These are phyloP conservation scores for Xylaria sp. DNA, from an alignment of 2,329 filamentous ascomycete species.

Conservation along the genomic window DNA sequence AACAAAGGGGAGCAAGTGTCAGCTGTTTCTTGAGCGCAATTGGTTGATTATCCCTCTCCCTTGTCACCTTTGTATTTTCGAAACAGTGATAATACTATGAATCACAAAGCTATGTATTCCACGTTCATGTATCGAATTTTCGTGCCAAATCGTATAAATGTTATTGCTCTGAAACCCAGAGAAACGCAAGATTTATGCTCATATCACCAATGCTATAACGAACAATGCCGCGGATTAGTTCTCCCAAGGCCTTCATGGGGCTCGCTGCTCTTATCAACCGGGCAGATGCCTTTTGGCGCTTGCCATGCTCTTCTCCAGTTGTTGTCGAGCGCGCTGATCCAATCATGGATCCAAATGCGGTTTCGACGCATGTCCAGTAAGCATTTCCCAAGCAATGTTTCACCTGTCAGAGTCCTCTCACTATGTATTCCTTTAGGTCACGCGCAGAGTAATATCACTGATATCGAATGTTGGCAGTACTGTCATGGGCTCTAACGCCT, in stretches of 20 bases:
- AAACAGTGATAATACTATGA: neutral
- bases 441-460: neutral
- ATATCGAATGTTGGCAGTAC: conserved; percentile 59
- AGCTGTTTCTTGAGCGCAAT: neutral
- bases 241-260: conserved; percentile 28
- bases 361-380: conserved; percentile 59
- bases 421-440: too few relatives aligned
- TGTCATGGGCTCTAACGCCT: conserved; percentile 71
- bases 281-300: conserved; percentile 43
- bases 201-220: neutral
- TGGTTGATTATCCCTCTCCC: neutral
- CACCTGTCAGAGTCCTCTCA: neutral
- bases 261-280: conserved; percentile 32
- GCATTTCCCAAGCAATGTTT: neutral
- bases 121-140: neutral
- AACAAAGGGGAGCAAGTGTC: conserved; percentile 1
- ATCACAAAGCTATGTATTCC: conserved; percentile 30
- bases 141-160: neutral
- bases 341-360: conserved; percentile 64
- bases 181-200: neutral
- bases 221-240: conserved; percentile 29
- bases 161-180: too few relatives aligned
- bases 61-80: neutral
- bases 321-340: conserved; percentile 65
- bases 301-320: conserved; percentile 44